phyloP scores from a whole-genome alignment of 768 basidiomycete species.

The Naematelia encephala region DNA sequence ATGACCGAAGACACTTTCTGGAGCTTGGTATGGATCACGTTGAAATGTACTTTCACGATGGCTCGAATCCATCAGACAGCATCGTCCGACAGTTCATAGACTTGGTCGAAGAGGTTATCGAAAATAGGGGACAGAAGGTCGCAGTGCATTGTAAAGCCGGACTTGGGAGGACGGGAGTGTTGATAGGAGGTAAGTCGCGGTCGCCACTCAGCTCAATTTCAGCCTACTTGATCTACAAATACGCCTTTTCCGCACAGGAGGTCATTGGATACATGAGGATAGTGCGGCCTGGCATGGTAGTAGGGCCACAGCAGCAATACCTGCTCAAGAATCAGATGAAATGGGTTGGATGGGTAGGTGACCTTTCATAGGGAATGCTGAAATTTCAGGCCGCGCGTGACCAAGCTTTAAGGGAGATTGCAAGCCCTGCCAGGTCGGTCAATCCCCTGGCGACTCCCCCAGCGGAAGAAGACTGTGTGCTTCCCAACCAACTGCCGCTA shows the following conservation, averaged over 20 bases:
- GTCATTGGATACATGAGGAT: conserved; percentile 99
- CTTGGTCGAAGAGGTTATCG: conserved; percentile 72
- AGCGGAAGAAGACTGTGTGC: conserved; percentile 11
- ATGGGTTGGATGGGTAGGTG: conserved; percentile 45
- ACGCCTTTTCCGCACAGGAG: conserved; percentile 91
- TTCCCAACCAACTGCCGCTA: background rate
- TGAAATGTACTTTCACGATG: conserved; percentile 88
- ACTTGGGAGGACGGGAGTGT: conserved; percentile 88
- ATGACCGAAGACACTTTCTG: conserved; percentile 32
- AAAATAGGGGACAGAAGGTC: conserved; percentile 67
- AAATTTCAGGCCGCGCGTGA: conserved; percentile 36
- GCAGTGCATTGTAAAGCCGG: conserved; percentile 81
- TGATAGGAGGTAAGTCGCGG: conserved; percentile 64
- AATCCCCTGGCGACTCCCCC: conserved; percentile 39
- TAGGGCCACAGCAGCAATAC: conserved; percentile 49
- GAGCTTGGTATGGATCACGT: conserved; percentile 38
- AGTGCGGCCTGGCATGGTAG: conserved; percentile 69
- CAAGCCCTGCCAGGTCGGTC: conserved; percentile 8
- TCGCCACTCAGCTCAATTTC: background rate
- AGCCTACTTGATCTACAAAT: conserved; percentile 98
- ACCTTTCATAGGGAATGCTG: conserved; percentile 6
- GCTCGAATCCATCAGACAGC: conserved; percentile 93
- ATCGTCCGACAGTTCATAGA: conserved; percentile 90
- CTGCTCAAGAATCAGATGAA: conserved; percentile 46
- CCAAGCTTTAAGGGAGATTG: conserved; percentile 26